These are phyloP conservation scores for Aegilops longissima DNA, from an alignment of 176 grass and related monocot species.

Conservation along the genomic window DNA sequence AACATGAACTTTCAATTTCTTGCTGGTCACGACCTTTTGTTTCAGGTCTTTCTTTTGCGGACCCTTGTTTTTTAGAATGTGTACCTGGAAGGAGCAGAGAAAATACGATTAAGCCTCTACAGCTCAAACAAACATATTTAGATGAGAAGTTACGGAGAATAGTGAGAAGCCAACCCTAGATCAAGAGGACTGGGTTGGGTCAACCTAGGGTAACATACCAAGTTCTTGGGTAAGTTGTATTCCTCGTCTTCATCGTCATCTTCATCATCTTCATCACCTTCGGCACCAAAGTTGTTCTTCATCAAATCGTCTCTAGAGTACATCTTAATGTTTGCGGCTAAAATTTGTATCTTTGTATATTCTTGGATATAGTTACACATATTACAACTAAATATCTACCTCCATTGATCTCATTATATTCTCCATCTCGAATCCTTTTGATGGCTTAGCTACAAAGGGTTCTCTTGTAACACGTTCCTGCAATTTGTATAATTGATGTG, in stretches of 20 bases:
- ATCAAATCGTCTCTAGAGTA: conserved; percentile 87
- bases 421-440: conserved; percentile 95
- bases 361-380: neutral
- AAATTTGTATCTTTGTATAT: neutral
- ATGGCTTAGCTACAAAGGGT: conserved; percentile 61
- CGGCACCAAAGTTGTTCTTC: conserved; percentile 81
- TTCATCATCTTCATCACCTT: conserved; percentile 50
- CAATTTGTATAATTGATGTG: neutral
- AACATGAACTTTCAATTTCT: conserved; percentile 69
- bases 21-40: conserved; percentile 52
- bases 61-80: conserved; percentile 66
- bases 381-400: conserved; percentile 36
- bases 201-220: conserved; percentile 41
- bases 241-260: conserved; percentile 74
- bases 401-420: conserved; percentile 88
- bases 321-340: conserved; percentile 91
- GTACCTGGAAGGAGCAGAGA: conserved; percentile 23
- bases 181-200: too few species aligned
- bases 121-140: neutral
- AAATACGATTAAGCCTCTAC: neutral
- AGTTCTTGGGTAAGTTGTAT: conserved; percentile 52
- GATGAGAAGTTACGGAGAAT: neutral
- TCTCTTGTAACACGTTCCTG: conserved; percentile 76
- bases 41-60: conserved; percentile 73
- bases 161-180: too few species aligned